Evolutionary conservation across 2,329 filamentous ascomycete species (phyloP), one percentile per base, ranked within the genome.

Genomic region (Pseudonectria foliicola): DNA sequence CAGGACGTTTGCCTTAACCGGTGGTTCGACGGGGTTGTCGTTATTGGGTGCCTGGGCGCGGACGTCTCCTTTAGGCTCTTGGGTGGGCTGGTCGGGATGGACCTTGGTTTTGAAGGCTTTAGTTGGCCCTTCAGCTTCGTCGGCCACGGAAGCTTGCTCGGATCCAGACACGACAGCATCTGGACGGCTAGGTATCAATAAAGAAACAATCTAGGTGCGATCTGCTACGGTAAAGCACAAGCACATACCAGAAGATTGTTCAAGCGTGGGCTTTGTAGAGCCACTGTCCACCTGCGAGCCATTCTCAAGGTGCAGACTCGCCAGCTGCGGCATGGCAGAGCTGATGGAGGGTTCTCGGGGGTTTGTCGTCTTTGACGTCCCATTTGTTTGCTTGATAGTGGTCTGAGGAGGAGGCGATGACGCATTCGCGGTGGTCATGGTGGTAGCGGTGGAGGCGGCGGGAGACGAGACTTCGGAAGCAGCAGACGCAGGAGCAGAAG

Each of bases 31-130:
- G 27, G 18, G 29, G 16, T 33, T 13, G 27, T 34, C 27, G 27
- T 35, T 34, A 37, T 35, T 31, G n/a, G 38, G 25, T 25, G 37
- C 24, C 32, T 38, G 45, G 31, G 33, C 34, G 25, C 24, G 41
- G 30, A 31, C 25, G 33, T 40, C 28, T 28, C 21, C 16, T 27
- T 45, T 40, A 29, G 44, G 39, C 25, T 29, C 34, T 10, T 29
- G n/a, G n/a, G 37, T 47, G 48, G 50, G 46, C 39, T 52, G 50
- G 45, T 49, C 41, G 27, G 26, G 34, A 46, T 43, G 43, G 32
- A 40, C 42, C 31, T 41, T 44, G 38, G 21, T 34, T 25, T 38
- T 13, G 25, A 39, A 25, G 13, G 33, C 37, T 40, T 44, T 48
- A 32, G 39, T 27, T 27, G 34, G 26, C 31, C 44, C 35, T 11